Evolutionary conservation across 805 yeast species (phyloP), one percentile per base, ranked within the genome.

Genomic region (Kluyveromyces starmeri): DNA sequence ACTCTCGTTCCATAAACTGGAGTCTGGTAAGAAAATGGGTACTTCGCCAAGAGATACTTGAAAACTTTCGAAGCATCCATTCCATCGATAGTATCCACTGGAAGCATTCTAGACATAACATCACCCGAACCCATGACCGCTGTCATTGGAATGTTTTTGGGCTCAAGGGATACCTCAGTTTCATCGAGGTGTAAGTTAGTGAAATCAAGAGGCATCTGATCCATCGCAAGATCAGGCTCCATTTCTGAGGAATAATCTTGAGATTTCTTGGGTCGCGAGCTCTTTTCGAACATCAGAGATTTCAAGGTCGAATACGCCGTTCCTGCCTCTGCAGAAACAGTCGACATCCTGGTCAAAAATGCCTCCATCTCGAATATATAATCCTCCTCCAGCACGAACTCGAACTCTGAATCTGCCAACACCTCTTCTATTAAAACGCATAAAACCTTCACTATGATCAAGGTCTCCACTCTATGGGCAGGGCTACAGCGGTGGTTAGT

Each of bases 361-460:
- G 73, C 67, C 44, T 76, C 80, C 15, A 80, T 50, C 43, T 77
- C 84, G 36, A 73, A 65, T 7, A 67, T 59, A 47, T 73, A 77
- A 23, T 23, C 26, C 41, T 77, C 82, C 10, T 69, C 63, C 28
- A 65, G 64, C 21, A 60, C 59, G 14, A 73, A 50, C 22, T 62
- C 61, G 28, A 75, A 63, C 42, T 72, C 51, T 0, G 63, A 65
- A 36, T 66, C 56, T 16, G 58, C 59, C 12, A 71, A 60, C 28
- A 80, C 59, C 20, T 71, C 71, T 32, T 62, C 65, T 12, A 80
- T 59, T 82, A 82, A 73, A 31, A 78, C 51, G 53, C 88, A 79
- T 16, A 79, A 65, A 28, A 78, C 48, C 38, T 62, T 67, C 49
- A 80, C 26, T 10, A n/a, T 23, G 14, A 12, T 14, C 11, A 10